These are phyloP conservation scores for Calonectria henricotiae DNA, from an alignment of 2,329 filamentous ascomycete species.

Conservation along the genomic window DNA sequence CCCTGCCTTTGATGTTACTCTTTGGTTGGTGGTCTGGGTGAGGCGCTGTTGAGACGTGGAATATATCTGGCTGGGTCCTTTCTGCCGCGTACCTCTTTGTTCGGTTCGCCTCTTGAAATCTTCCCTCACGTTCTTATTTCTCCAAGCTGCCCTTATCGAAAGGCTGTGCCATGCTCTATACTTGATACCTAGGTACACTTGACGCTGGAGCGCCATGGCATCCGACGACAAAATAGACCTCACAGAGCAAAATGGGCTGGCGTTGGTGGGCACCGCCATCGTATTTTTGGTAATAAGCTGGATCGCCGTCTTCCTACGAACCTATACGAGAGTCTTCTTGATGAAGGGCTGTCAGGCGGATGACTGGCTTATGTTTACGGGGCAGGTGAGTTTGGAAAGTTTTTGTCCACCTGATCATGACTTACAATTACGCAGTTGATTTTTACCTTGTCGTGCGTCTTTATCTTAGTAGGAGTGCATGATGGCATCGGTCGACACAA, in stretches of 20 bases:
- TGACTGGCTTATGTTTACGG: slow-evolving; percentile 70
- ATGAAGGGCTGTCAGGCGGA: slow-evolving; percentile 66
- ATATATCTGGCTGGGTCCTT: slow-evolving; percentile 46
- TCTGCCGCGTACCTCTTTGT: slow-evolving; percentile 26
- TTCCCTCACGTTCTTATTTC: slow-evolving; percentile 21
- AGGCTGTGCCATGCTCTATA: slow-evolving; percentile 46
- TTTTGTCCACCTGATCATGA: neutral
- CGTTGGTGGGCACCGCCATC: slow-evolving; percentile 58
- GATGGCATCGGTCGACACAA: slow-evolving; percentile 67
- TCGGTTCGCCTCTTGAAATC: slow-evolving; percentile 21
- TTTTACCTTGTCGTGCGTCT: slow-evolving; percentile 66
- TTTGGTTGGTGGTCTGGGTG: slow-evolving; percentile 32
- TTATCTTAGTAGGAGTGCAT: slow-evolving; percentile 63
- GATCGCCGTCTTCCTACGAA: slow-evolving; percentile 62
- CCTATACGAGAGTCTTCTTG: slow-evolving; percentile 63
- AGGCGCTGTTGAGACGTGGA: slow-evolving; percentile 37
- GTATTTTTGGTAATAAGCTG: slow-evolving; percentile 61
- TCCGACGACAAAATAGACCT: slow-evolving; percentile 54
- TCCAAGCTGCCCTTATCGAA: slow-evolving; percentile 26
- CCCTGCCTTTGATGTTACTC: slow-evolving; percentile 35
- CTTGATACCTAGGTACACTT: slow-evolving; percentile 35
- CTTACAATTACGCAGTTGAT: slow-evolving; percentile 55
- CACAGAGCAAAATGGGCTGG: slow-evolving; percentile 59
- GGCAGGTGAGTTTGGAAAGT: slow-evolving; percentile 59
- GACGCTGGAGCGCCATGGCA: slow-evolving; percentile 55